Base-by-base conservation (phyloP, 805 yeast genomes). In the Brettanomyces bruxellensis region DNA sequence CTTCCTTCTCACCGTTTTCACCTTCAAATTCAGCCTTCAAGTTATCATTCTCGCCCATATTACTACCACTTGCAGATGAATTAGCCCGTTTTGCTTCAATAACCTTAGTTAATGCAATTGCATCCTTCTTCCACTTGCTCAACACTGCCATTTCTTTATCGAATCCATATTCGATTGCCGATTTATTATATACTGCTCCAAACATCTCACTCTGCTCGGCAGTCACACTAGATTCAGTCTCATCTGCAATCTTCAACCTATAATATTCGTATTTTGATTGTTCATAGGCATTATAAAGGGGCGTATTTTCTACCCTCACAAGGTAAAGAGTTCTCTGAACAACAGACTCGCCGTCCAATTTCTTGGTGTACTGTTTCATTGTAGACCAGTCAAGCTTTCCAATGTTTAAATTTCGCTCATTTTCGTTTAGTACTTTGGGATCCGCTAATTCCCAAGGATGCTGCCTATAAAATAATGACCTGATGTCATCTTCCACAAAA, bases 371-470 rank as follows among this genome's bases (percentile, higher is more conserved):
- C 64, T 93, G 98, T 54, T 75, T 75, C 62, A 93, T 75, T 44
- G 72, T 71, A 41, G 82, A 72, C 98, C 99, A 93, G 63, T 93
- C 88, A 48, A 72, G 71, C 6, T 62, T 58, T 3, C 55, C 49
- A 38, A 64, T 56, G 41, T 84, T 87, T 12, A 62, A 48, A 40
- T 73, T 69, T 6, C 85, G 86, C 35, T 73, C 72, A 56, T 80
- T 85, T 64, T 93, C 99, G 41, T 89, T 73, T 53, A 93, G 67
- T 28, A 79, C 73, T 61, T 86, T 86, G 12, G 98, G 96, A 55
- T 95, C 77, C 1, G 98, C 87, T 45, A 90, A 70, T 66, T 93
- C 99, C 99, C 99, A 93, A 5, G 99, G 99, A 66, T 93, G 99
- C 61, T 90, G 96, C 49, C 80, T 79, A 65, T 83, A 91, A 59